phyloP scores from a whole-genome alignment of 2,329 filamentous ascomycete genomes.

The Trichoderma sp. region DNA sequence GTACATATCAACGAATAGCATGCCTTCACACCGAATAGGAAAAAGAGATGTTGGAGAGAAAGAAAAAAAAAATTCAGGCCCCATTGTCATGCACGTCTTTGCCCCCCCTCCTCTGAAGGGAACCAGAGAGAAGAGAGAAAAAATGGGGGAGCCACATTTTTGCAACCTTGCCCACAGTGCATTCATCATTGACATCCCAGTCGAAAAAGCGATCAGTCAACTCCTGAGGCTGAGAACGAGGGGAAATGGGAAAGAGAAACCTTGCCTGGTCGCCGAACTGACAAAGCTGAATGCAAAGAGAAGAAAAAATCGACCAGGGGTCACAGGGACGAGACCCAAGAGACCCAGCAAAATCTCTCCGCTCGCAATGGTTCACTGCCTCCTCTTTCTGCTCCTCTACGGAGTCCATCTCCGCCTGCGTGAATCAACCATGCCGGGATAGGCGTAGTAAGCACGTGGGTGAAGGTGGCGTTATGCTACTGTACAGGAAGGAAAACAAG shows the following conservation, averaged over 20 bases:
- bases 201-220: conserved; percentile 17
- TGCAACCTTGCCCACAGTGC: neutral
- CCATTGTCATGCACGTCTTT: conserved; percentile 19
- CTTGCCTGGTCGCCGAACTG: conserved; percentile 2
- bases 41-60: neutral
- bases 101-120: neutral
- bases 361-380: conserved; percentile 4
- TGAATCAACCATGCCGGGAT: conserved; percentile 14
- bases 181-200: neutral
- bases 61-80: neutral
- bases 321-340: conserved; percentile 4
- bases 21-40: neutral
- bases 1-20: neutral
- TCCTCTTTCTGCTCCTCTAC: conserved; percentile 2
- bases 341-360: conserved; percentile 6
- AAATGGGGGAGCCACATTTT: conserved; percentile 4
- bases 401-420: conserved; percentile 8
- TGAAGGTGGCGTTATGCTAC: conserved; percentile 17
- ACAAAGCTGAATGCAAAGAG: neutral
- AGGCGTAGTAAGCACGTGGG: conserved; percentile 20
- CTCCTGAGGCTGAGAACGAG: conserved; percentile 12
- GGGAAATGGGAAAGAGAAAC: neutral
- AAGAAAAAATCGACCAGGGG: neutral
- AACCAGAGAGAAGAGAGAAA: neutral
- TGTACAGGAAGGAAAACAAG: neutral